Evolutionary conservation across 108 stramenopile species (phyloP).

Genomic region (Nannochloropsis granulata): DNA sequence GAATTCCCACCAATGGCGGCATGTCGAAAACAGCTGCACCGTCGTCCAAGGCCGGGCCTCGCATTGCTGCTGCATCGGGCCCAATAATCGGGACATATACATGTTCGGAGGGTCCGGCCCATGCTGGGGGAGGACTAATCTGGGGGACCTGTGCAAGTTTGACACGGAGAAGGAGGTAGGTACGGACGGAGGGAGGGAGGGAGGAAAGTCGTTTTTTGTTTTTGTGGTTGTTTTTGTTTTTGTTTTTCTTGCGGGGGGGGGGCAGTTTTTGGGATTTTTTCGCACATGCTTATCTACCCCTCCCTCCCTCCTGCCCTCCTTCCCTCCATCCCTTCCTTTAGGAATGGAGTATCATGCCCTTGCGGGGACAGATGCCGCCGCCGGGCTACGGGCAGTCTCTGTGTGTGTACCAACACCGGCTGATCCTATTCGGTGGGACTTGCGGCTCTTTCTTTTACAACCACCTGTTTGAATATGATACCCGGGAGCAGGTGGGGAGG

Average conservation of each 20-base stretch:
- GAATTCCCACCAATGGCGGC: neutral
- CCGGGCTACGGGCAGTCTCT: neutral
- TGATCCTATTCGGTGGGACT: conserved; percentile 29
- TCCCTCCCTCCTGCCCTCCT: neutral
- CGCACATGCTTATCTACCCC: too few species aligned
- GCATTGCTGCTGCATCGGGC: neutral
- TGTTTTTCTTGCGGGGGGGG: too few species aligned
- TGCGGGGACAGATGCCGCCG: neutral
- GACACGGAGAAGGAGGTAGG: neutral
- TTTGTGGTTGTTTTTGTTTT: too few species aligned
- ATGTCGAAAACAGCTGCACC: neutral
- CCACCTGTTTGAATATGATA: conserved; percentile 29
- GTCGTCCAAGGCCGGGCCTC: neutral
- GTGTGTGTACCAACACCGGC: neutral
- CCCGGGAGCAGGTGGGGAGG: neutral
- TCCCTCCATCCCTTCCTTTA: neutral
- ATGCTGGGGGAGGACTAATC: neutral
- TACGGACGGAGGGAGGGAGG: neutral
- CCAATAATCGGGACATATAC: neutral
- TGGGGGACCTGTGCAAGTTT: neutral
- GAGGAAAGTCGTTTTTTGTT: neutral
- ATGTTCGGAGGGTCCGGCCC: neutral
- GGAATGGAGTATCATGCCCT: neutral
- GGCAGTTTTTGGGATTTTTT: too few species aligned
- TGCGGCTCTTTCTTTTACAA: conserved; percentile 25